Base-by-base conservation (phyloP, 2,329 filamentous ascomycete species). In the Ophidiomyces ophidiicola region DNA sequence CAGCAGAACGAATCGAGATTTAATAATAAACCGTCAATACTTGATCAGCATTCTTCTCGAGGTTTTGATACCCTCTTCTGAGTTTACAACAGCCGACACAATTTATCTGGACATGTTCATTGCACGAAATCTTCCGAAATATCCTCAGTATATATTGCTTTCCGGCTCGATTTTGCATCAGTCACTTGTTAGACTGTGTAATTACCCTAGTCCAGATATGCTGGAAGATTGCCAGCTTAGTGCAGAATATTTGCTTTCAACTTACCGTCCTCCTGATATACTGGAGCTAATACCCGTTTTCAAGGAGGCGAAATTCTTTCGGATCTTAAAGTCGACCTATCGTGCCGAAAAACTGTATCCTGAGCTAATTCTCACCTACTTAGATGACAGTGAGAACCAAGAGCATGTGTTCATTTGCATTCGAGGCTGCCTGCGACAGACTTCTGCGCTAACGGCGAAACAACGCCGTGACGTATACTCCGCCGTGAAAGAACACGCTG, bases 71-170 rank as follows among this genome's bases (percentile, higher is more conserved):
- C 21, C 37, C 32, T 65, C 76, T 0, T 67, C 71, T 3, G 76
- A 82, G 32, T 96, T 94, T 59, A 73, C 77, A 0, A 62, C 78
- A 0, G 76, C 82, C 44, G 86, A 96, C 54, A 87, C 82, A 8
- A 83, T 98, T 41, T 98, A 94, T 59, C 72, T 98, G 31, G 86
- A 98, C 60, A 98, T 98, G 86, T 98, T 98, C 54, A 82, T 98
- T 55, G 88, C 90, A 12, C 78, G 90, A 41, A 98, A 94, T 55
- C 65, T 98, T 35, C 84, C 92, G 3, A 98, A 98, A 58, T 98
- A 94, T 53, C 86, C 87, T 1, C 88, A 96, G 56, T 94, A 94
- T 53, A 78, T 98, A 36, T 72, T 96, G 7, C 75, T 98, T 32
- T 82, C 88, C 0, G 90, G 87, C 12, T 86, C 83, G 2, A 81